These are phyloP conservation scores for Cordyceps pruinosa DNA, from an alignment of 2,329 filamentous ascomycete genomes.

Conservation along the genomic window DNA sequence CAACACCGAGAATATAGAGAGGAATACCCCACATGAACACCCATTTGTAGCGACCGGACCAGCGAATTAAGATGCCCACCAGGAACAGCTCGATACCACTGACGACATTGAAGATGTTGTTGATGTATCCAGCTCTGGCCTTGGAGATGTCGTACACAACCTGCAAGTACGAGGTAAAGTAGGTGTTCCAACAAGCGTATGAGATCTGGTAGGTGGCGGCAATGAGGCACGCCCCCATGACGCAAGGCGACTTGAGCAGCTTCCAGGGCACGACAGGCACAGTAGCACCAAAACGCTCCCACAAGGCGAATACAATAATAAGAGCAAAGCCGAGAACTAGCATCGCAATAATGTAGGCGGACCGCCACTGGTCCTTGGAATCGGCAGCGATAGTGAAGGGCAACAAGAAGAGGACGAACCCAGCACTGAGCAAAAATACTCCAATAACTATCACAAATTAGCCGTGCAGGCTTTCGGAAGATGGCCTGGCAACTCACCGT, in stretches of 20 bases:
- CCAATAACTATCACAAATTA: slow-evolving; percentile 28
- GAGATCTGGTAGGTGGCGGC: slow-evolving; percentile 22
- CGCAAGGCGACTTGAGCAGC: slow-evolving; percentile 25
- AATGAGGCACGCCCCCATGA: slow-evolving; percentile 21
- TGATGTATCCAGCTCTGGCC: slow-evolving; percentile 25
- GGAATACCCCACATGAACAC: slow-evolving; percentile 25
- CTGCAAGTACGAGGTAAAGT: slow-evolving; percentile 36
- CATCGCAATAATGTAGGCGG: slow-evolving; percentile 39
- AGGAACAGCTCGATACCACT: slow-evolving; percentile 31
- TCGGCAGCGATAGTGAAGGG: slow-evolving; percentile 47
- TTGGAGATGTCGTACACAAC: slow-evolving; percentile 28
- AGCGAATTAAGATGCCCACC: slow-evolving; percentile 30
- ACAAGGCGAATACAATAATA: slow-evolving; percentile 38
- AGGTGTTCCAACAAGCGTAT: slow-evolving; percentile 30
- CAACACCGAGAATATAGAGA: slow-evolving; percentile 23
- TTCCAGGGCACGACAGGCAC: slow-evolving; percentile 40
- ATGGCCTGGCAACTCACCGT: slow-evolving; percentile 5
- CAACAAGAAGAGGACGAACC: slow-evolving; percentile 46
- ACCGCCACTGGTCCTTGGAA: slow-evolving; percentile 34
- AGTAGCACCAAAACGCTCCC: slow-evolving; percentile 41
- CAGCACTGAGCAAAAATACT: slow-evolving; percentile 40
- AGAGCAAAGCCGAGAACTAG: slow-evolving; percentile 45
- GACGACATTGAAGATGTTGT: slow-evolving; percentile 30
- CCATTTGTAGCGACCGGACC: slow-evolving; percentile 28
- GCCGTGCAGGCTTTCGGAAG: not conserved